phyloP scores from a whole-genome alignment of 495 filamentous ascomycete genomes.

The Tirmania nivea region DNA sequence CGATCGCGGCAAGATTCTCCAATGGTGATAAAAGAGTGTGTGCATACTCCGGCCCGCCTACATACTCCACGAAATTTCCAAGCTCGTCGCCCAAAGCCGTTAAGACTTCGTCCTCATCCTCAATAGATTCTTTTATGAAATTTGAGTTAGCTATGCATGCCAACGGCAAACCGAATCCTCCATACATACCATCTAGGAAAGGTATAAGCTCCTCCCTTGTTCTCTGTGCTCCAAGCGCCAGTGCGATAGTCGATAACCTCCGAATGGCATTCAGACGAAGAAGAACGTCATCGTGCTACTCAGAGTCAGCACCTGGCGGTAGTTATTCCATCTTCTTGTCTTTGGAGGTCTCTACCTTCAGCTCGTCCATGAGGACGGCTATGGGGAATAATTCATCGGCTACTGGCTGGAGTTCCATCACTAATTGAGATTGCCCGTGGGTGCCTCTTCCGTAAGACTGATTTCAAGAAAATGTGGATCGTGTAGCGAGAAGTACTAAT shows the following conservation, averaged over 20 bases:
- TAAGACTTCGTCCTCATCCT: slow-evolving; percentile 96
- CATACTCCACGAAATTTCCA: slow-evolving; percentile 89
- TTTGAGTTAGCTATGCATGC: slow-evolving; percentile 3
- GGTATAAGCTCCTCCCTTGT: slow-evolving; percentile 96
- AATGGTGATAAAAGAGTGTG: slow-evolving; percentile 92
- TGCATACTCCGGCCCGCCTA: slow-evolving; percentile 78
- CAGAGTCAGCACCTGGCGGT: background rate
- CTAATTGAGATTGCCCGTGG: background rate
- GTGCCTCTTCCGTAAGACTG: too few species aligned
- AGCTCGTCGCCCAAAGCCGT: slow-evolving; percentile 93
- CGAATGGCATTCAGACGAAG: slow-evolving; percentile 96
- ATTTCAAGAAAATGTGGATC: too few species aligned
- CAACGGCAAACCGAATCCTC: slow-evolving; percentile 12
- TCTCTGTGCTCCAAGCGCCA: slow-evolving; percentile 82
- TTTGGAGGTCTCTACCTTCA: slow-evolving; percentile 49
- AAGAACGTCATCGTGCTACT: slow-evolving; percentile 88
- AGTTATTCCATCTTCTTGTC: background rate
- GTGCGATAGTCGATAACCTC: slow-evolving; percentile 88
- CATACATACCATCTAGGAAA: slow-evolving; percentile 67
- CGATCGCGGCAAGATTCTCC: slow-evolving; percentile 94
- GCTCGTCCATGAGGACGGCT: slow-evolving; percentile 95
- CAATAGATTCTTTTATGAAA: slow-evolving; percentile 61
- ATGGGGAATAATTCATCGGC: slow-evolving; percentile 98
- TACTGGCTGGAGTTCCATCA: slow-evolving; percentile 50
- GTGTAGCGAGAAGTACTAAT: too few species aligned